Evolutionary conservation across 192 early-diverging fungal genomes (phyloP).

Genomic region (Coemansia javaensis): DNA sequence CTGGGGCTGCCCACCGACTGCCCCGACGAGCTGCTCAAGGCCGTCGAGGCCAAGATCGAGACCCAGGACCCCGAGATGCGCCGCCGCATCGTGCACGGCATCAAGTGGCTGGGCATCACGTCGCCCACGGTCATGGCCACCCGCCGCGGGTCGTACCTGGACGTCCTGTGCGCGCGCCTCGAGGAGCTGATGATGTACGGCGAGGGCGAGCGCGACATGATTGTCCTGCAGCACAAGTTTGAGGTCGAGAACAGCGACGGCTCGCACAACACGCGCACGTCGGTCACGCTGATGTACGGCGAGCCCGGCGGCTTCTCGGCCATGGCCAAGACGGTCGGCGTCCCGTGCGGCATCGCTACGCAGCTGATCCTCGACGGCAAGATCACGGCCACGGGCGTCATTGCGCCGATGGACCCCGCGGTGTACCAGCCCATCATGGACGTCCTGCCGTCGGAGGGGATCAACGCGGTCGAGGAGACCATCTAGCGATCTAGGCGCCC

Average conservation of each 20-base stretch:
- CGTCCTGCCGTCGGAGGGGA: constrained; percentile 82
- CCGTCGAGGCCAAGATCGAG: constrained; percentile 64
- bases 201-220: constrained; percentile 90
- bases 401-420: constrained; percentile 87
- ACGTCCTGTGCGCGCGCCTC: constrained; percentile 92
- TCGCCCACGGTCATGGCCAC: constrained; percentile 61
- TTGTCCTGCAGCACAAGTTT: constrained; percentile 96
- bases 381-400: constrained; percentile 71
- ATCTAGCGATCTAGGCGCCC: too few species aligned
- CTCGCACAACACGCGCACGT: constrained; percentile 79
- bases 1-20: constrained; percentile 15
- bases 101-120: constrained; percentile 84
- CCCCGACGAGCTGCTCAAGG: constrained; percentile 52
- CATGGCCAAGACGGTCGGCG: constrained; percentile 97
- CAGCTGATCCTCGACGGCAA: constrained; percentile 89
- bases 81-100: constrained; percentile 63
- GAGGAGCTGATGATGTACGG: constrained; percentile 96
- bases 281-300: constrained; percentile 91
- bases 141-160: constrained; percentile 72
- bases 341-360: constrained; percentile 92
- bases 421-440: constrained; percentile 89
- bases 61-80: constrained; percentile 55
- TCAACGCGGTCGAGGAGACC: constrained; percentile 75
- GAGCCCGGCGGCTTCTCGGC: constrained; percentile 82
- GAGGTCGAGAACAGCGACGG: constrained; percentile 89